These are phyloP conservation scores for Saccharomycopsis microspora DNA, from an alignment of 805 yeast species.

Conservation along the genomic window DNA sequence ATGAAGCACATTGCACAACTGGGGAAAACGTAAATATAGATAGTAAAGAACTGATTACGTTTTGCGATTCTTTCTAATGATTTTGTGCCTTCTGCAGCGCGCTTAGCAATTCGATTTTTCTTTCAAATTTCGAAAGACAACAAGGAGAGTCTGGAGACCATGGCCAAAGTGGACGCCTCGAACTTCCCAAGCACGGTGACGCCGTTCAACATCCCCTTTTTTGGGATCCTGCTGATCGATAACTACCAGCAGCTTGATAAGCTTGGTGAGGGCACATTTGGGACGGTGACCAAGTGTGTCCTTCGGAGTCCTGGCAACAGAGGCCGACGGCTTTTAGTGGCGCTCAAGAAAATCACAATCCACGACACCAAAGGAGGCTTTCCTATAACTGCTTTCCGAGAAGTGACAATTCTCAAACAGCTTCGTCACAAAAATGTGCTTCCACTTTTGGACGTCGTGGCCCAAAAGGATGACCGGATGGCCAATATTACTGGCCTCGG, in stretches of 20 bases:
- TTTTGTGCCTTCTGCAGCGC: no score
- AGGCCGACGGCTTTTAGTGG: constrained; percentile 42
- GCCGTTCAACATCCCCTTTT: constrained; percentile 11
- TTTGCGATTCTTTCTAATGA: no score
- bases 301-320: constrained; percentile 5
- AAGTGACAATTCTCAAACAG: constrained; percentile 69
- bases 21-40: no score
- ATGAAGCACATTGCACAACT: no score
- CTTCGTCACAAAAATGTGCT: constrained; percentile 63
- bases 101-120: no score
- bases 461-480: constrained; percentile 4
- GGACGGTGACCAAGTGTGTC: constrained; percentile 75
- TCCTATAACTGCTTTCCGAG: constrained; percentile 93
- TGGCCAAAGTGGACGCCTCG: background rate
- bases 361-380: constrained; percentile 42
- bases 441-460: constrained; percentile 70
- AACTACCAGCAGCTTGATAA: constrained; percentile 28
- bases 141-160: no score
- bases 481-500: background rate
- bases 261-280: constrained; percentile 78
- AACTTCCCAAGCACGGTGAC: constrained; percentile 11
- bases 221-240: constrained; percentile 19
- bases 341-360: constrained; percentile 73
- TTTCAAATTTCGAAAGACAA: no score
- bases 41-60: no score